A percentile compares a stretch with the other conserved stretches of the same genome.
Evolutionary conservation across 441 rosid genomes (phyloP).

Genomic region (Heliophila coronopifolia): DNA sequence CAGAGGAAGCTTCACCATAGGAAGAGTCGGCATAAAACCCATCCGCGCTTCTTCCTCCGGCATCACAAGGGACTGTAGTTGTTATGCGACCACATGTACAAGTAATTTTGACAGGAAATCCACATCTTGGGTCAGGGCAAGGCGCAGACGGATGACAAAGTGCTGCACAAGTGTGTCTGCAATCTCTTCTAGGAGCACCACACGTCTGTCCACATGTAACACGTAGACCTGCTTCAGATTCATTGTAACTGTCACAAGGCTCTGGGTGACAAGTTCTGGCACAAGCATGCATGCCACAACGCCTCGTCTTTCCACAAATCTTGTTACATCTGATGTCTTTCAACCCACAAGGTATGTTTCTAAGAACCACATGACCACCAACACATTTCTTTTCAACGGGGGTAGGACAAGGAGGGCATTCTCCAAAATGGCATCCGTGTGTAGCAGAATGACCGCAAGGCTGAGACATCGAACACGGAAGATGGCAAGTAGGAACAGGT

Average conservation of each 20-base stretch:
- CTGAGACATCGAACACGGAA: conserved; percentile 71
- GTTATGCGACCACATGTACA: conserved; percentile 87
- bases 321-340: conserved; percentile 90
- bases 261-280: conserved; percentile 76
- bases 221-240: conserved; percentile 40
- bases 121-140: conserved; percentile 91
- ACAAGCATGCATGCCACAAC: conserved; percentile 95
- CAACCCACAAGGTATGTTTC: conserved; percentile 96
- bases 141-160: conserved; percentile 72
- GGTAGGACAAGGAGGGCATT: conserved; percentile 92
- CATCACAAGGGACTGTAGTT: conserved; percentile 77
- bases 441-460: conserved; percentile 85
- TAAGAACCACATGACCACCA: conserved; percentile 92
- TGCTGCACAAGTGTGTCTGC: conserved; percentile 81
- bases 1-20: conserved; percentile 73
- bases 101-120: conserved; percentile 60
- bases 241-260: conserved; percentile 57
- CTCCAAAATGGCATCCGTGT: conserved; percentile 97
- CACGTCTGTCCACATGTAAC: conserved; percentile 91
- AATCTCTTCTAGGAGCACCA: conserved; percentile 92
- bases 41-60: conserved; percentile 53
- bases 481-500: conserved; percentile 82
- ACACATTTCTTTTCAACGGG: conserved; percentile 90
- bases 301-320: conserved; percentile 92
- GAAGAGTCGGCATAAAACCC: conserved; percentile 41